A percentile compares a stretch with the other conserved stretches of the same genome.
Evolutionary conservation across 306 rosid species (phyloP).

Genomic region (Fragaria iinumae): DNA sequence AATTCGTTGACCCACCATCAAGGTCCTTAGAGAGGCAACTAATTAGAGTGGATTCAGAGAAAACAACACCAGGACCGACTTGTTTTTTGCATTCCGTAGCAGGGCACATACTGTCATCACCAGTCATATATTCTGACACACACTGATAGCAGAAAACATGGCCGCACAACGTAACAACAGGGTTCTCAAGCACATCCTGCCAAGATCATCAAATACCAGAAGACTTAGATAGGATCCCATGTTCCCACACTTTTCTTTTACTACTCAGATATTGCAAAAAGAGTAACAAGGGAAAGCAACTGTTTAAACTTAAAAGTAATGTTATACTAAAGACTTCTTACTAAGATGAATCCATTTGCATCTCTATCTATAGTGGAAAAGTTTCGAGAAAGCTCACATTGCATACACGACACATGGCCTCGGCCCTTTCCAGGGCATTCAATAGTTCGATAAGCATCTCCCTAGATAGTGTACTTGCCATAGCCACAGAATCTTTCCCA

Average conservation of each 20-base stretch:
- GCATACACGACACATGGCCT: constrained; percentile 69
- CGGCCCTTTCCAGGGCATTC: constrained; percentile 59
- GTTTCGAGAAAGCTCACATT: constrained; percentile 56
- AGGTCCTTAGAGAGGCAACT: constrained; percentile 63
- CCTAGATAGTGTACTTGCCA: constrained; percentile 73
- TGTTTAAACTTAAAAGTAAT: neutral
- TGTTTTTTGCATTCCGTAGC: constrained; percentile 65
- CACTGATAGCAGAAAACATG: constrained; percentile 96
- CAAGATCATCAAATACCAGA: constrained; percentile 29
- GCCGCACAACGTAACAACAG: constrained; percentile 86
- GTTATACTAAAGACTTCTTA: neutral
- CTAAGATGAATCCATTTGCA: neutral
- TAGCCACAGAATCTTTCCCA: constrained; percentile 66
- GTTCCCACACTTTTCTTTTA: neutral
- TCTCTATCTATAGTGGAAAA: neutral
- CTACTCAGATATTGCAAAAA: neutral
- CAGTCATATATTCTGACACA: constrained; percentile 72
- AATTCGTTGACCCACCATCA: constrained; percentile 45
- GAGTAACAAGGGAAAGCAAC: neutral
- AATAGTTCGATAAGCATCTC: constrained; percentile 62
- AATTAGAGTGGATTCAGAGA: constrained; percentile 75
- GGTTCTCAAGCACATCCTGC: constrained; percentile 88
- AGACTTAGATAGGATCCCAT: constrained; percentile 28
- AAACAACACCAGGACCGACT: constrained; percentile 63
- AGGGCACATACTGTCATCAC: constrained; percentile 81